Evolutionary conservation across 345 rosid genomes (phyloP).

Genomic region (Ceriops tagal): DNA sequence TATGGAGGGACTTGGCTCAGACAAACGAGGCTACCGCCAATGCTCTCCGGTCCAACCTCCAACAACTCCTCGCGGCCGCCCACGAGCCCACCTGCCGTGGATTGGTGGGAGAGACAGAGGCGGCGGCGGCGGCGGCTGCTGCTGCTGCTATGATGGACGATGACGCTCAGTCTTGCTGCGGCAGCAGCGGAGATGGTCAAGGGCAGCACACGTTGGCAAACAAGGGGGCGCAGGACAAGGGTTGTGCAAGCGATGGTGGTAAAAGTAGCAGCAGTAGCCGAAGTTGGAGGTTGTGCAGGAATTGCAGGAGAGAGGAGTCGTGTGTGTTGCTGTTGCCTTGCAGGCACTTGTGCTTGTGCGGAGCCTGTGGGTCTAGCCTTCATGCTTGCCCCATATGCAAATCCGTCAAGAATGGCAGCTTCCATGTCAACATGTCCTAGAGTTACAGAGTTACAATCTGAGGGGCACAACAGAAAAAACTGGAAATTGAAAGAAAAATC

Average conservation of each 20-base stretch:
- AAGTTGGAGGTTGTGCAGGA: constrained; percentile 37
- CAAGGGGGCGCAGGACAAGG: constrained; percentile 17
- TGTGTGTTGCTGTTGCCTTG: constrained; percentile 81
- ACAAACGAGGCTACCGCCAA: constrained; percentile 71
- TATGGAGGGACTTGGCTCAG: constrained; percentile 83
- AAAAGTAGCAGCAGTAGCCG: neutral
- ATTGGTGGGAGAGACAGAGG: constrained; percentile 28
- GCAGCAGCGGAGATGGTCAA: constrained; percentile 25
- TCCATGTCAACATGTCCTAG: constrained; percentile 59
- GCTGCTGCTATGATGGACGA: constrained; percentile 38
- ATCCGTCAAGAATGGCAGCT: constrained; percentile 53
- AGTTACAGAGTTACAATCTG: neutral
- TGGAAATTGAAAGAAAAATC: neutral
- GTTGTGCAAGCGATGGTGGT: neutral
- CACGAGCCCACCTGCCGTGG: constrained; percentile 18
- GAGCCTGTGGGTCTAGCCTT: constrained; percentile 50
- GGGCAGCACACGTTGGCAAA: constrained; percentile 13
- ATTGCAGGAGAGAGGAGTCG: constrained; percentile 59
- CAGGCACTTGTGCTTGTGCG: constrained; percentile 75
- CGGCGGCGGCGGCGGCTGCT: constrained; percentile 13
- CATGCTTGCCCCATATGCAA: constrained; percentile 73
- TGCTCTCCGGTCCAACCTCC: constrained; percentile 58
- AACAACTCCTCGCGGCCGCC: constrained; percentile 48
- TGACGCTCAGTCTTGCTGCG: constrained; percentile 74
- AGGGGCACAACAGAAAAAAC: neutral